Evolutionary conservation across 495 filamentous ascomycete genomes (phyloP), one percentile per base, ranked within the genome.

Genomic region (Penicillium argentinense): DNA sequence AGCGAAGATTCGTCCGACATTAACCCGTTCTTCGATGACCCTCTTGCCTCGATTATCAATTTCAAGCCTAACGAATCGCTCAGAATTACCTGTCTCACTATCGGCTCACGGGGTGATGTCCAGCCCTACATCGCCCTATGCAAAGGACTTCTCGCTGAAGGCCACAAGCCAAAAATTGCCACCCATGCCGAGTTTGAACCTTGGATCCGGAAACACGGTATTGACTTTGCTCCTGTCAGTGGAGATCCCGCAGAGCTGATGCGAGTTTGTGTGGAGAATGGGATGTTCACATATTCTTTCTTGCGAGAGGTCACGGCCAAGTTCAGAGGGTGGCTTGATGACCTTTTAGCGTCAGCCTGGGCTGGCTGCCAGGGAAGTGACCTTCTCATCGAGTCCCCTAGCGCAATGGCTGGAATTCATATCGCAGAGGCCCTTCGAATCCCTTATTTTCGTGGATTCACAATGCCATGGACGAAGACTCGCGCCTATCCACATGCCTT

Each of bases 391-490:
- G 93, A 98, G 54, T 92, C 87, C 32, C 93, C 93, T n/a, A 91
- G 86, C 52, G 91, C 95, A 32, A 98, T 98, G 93, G 91, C 85
- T 8, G 93, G 93, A 22, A 96, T 98, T 32, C 93, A 98, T 63
- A 97, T 98, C 49, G 93, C 93, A n/a, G 95, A 98, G 69, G 91
- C 91, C 5, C 77, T 98, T 4, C 76, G 79, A 24, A 95, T 98
- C 39, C 93, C 93, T 5, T 98, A 98, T 60, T 97, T 97, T 76
- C 83, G 93, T 49, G 95, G 91, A 0, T 98, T 98, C 66, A 93
- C 92, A 13, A 98, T 98, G 93, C 95, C 93, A 11, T 98, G 93
- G 93, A 92, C 95, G 0, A 83, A 91, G 33, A 98, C 93, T 17
- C 76, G 95, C 39, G 89, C 95, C 3, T 98, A 98, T 57, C 93